Evolutionary conservation across 164 flowering plant genomes (phyloP).

Genomic region (Cinnamomum micranthum): DNA sequence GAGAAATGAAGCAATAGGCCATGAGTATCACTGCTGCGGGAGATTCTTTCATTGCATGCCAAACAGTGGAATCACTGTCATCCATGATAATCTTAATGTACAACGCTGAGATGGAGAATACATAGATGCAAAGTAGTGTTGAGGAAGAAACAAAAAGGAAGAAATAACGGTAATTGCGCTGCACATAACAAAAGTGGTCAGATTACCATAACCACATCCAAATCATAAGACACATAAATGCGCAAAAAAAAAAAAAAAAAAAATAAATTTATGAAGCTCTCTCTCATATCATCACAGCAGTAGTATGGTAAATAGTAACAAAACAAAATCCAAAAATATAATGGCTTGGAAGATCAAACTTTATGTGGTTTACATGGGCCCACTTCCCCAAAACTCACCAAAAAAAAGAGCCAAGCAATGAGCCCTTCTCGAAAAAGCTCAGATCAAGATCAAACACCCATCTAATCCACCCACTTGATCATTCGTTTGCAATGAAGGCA

Average conservation of each 20-base stretch:
- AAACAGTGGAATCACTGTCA: constrained; percentile 59
- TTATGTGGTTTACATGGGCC: not conserved
- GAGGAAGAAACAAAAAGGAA: constrained; percentile 86
- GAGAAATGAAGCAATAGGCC: constrained; percentile 75
- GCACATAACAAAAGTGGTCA: constrained; percentile 31
- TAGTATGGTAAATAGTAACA: not conserved
- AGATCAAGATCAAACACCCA: too few relatives aligned
- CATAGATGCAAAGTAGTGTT: constrained; percentile 85
- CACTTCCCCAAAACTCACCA: not conserved
- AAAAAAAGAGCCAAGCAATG: not conserved
- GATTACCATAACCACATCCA: not conserved
- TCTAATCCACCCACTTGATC: too few relatives aligned
- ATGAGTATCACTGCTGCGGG: constrained; percentile 82
- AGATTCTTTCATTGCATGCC: constrained; percentile 86
- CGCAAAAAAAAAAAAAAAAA: too few relatives aligned
- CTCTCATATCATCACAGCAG: too few relatives aligned
- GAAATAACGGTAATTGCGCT: constrained; percentile 96
- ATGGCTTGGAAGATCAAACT: too few relatives aligned
- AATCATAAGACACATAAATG: too few relatives aligned
- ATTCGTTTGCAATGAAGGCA: too few relatives aligned
- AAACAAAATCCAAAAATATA: not conserved
- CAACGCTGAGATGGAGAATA: constrained; percentile 79
- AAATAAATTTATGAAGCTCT: too few relatives aligned
- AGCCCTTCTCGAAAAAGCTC: not conserved
- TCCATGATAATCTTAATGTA: constrained; percentile 87